Conservation (phyloP, 345 rosid species). For the Eucalyptus virginea region DNA sequence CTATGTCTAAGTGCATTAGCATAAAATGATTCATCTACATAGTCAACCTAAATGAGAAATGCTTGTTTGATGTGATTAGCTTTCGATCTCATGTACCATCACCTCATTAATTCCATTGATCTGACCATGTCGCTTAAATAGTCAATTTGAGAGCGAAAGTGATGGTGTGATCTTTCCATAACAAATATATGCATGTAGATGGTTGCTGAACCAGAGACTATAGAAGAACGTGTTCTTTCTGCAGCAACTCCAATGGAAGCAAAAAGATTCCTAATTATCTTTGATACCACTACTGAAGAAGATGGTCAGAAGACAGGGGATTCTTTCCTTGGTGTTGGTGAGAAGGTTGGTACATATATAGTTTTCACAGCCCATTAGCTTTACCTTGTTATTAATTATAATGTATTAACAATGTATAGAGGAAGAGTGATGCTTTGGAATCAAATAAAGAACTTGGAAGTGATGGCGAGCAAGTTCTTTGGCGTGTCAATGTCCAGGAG, state of each 20-base stretch:
- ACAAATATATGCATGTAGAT: slow-evolving; percentile 16
- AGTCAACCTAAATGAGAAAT: not conserved
- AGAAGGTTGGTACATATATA: slow-evolving; percentile 42
- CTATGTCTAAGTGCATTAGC: not conserved
- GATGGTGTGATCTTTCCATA: not conserved
- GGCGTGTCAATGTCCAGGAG: slow-evolving; percentile 88
- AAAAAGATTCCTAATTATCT: slow-evolving; percentile 40
- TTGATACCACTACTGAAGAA: slow-evolving; percentile 10
- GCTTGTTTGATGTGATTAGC: not conserved
- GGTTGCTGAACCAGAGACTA: slow-evolving; percentile 20
- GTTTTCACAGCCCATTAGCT: not conserved
- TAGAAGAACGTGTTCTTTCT: slow-evolving; percentile 58
- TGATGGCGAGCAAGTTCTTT: slow-evolving; percentile 30
- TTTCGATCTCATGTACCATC: not conserved
- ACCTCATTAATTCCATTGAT: not conserved
- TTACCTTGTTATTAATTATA: not conserved
- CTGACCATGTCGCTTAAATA: not conserved
- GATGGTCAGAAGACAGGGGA: slow-evolving; percentile 11
- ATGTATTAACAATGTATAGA: slow-evolving; percentile 18
- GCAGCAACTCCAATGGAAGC: slow-evolving; percentile 65
- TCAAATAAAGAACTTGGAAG: slow-evolving; percentile 8
- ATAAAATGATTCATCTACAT: not conserved
- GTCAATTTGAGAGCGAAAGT: not conserved
- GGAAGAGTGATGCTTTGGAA: slow-evolving; percentile 38
- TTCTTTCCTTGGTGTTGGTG: slow-evolving; percentile 16